Evolutionary conservation across 2,329 filamentous ascomycete species (phyloP).

Genomic region (Mollisia scopiformis): DNA sequence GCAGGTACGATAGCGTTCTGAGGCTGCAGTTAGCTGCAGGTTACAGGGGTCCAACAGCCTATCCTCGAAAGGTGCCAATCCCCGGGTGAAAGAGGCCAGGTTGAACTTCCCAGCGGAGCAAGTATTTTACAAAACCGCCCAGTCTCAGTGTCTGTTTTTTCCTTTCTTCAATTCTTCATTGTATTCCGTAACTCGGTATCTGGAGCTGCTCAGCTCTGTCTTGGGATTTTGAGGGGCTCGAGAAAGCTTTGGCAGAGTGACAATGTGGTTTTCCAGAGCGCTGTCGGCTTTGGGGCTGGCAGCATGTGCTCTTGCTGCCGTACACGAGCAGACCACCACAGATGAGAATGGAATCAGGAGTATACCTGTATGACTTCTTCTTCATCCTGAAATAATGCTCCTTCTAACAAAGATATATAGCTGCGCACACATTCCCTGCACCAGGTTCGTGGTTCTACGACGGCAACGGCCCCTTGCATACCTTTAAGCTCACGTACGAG

Average conservation of each 20-base stretch:
- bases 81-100: conserved; percentile 26
- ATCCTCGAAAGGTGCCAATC: not conserved
- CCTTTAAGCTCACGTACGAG: conserved; percentile 10
- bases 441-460: conserved; percentile 59
- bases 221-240: not conserved
- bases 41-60: conserved; percentile 9
- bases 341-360: conserved; percentile 56
- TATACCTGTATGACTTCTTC: conserved; percentile 58
- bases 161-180: conserved; percentile 4
- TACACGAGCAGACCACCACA: conserved; percentile 40
- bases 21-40: not conserved
- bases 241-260: conserved; percentile 6
- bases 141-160: conserved; percentile 7
- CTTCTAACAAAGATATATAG: conserved; percentile 48
- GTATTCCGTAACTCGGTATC: conserved; percentile 5
- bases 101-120: not conserved
- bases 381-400: not conserved
- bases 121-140: conserved; percentile 6
- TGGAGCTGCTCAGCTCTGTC: not conserved
- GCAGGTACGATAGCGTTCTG: not conserved
- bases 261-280: conserved; percentile 35
- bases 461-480: not conserved
- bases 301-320: conserved; percentile 36
- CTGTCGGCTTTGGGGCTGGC: conserved; percentile 38
- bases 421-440: conserved; percentile 84